These are phyloP conservation scores for Solanum ahanhuiri DNA, from an alignment of 257 asterid genomes.

Conservation along the genomic window DNA sequence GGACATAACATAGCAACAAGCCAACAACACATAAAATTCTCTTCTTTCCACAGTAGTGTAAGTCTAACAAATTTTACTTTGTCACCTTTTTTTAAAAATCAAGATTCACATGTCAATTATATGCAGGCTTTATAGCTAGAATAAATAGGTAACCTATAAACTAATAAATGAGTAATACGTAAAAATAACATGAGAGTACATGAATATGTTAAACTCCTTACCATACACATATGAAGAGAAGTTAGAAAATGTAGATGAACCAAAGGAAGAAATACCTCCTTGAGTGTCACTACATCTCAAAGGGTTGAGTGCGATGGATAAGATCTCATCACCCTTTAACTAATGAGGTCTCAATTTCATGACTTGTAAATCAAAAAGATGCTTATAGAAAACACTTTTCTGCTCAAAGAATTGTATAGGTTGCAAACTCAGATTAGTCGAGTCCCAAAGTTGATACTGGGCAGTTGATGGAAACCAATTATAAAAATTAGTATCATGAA, in stretches of 20 bases:
- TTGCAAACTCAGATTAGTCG: background rate
- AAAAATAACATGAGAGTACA: background rate
- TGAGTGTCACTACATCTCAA: background rate
- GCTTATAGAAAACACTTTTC: background rate
- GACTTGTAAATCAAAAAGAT: background rate
- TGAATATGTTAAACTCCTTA: background rate
- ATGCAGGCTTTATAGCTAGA: background rate
- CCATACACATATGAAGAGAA: constrained; percentile 1
- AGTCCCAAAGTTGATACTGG: background rate
- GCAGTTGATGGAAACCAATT: background rate
- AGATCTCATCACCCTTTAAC: background rate
- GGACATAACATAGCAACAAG: background rate
- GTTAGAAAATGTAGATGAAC: constrained; percentile 16
- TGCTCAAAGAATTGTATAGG: background rate
- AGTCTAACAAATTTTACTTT: background rate
- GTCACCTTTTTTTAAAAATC: background rate
- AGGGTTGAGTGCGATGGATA: background rate
- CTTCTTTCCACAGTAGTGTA: background rate
- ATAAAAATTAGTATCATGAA: background rate
- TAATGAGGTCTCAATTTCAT: background rate
- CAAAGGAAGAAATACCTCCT: constrained; percentile 17
- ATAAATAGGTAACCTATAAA: background rate
- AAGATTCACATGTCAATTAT: background rate
- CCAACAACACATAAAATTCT: background rate
- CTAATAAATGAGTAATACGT: background rate